A percentile compares a stretch with the other conserved stretches of the same genome.
phyloP scores from a whole-genome alignment of 768 basidiomycete genomes.

The Kwoniella heveanensis region DNA sequence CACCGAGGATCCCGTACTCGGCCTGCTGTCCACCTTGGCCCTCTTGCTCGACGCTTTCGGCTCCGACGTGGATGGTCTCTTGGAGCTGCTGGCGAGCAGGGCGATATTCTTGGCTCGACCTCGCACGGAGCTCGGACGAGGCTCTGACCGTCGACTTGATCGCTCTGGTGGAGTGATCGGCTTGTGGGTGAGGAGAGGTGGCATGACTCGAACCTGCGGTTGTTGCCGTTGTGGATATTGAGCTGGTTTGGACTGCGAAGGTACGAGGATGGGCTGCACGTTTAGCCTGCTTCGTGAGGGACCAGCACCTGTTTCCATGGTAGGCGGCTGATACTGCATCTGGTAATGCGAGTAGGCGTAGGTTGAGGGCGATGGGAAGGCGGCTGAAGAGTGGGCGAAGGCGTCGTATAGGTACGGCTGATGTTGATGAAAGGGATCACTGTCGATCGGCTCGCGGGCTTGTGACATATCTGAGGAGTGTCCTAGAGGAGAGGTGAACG shows the following conservation, averaged over 20 bases:
- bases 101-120: not conserved
- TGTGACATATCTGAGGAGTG: not conserved
- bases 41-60: not conserved
- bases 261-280: not conserved
- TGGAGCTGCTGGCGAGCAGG: not conserved
- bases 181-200: not conserved
- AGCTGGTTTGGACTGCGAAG: too few species aligned
- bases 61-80: slow-evolving; percentile 4
- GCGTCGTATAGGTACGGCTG: not conserved
- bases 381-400: not conserved
- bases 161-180: not conserved
- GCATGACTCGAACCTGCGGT: not conserved
- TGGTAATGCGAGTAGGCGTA: too few species aligned
- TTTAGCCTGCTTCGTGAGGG: not conserved
- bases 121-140: not conserved
- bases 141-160: not conserved
- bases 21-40: not conserved
- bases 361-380: too few species aligned
- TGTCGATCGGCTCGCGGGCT: too few species aligned
- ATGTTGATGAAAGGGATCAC: too few species aligned
- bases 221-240: not conserved
- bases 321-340: too few species aligned
- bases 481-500: not conserved
- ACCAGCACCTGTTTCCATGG: too few species aligned
- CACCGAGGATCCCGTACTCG: not conserved